Conservation (phyloP, 768 basidiomycete species). For the Mycena filopes region DNA sequence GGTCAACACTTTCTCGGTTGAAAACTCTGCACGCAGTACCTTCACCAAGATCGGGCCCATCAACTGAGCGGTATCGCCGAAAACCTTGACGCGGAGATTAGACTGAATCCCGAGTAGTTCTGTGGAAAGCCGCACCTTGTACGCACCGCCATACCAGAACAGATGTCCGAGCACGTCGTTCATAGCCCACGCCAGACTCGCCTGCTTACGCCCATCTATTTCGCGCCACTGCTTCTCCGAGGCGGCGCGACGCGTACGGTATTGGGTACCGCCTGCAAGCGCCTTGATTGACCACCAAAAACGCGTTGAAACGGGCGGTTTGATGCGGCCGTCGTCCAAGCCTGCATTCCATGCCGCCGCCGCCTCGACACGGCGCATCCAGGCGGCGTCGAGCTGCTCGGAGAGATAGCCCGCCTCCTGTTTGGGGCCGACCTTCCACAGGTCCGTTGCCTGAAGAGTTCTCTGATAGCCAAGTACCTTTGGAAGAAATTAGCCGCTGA, state of each 20-base stretch:
- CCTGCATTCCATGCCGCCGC: conserved; percentile 68
- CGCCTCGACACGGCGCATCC: conserved; percentile 56
- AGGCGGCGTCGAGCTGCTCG: conserved; percentile 63
- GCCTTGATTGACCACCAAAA: conserved; percentile 54
- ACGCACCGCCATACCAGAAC: conserved; percentile 72
- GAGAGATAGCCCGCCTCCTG: conserved; percentile 63
- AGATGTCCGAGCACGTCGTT: conserved; percentile 67
- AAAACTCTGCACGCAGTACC: conserved; percentile 41
- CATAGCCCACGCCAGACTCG: conserved; percentile 69
- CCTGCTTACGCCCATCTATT: conserved; percentile 53
- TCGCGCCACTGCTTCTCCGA: conserved; percentile 58
- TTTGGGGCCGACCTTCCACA: conserved; percentile 71
- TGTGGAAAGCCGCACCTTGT: conserved; percentile 54
- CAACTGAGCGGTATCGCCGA: conserved; percentile 69
- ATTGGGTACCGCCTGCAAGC: conserved; percentile 38
- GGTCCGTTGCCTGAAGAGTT: conserved; percentile 77
- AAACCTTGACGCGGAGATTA: conserved; percentile 51
- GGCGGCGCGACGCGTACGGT: conserved; percentile 37
- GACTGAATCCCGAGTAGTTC: background rate
- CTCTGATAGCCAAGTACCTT: conserved; percentile 77
- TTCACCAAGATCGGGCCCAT: conserved; percentile 73
- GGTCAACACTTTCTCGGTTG: background rate
- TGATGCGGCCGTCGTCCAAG: conserved; percentile 55
- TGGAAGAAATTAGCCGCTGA: background rate
- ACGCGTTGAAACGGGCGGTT: conserved; percentile 52